Percentiles rank a stretch among this genome's conserved stretches.
Conservation (phyloP, 75 land plant species). For the Pinus albicaulis region DNA sequence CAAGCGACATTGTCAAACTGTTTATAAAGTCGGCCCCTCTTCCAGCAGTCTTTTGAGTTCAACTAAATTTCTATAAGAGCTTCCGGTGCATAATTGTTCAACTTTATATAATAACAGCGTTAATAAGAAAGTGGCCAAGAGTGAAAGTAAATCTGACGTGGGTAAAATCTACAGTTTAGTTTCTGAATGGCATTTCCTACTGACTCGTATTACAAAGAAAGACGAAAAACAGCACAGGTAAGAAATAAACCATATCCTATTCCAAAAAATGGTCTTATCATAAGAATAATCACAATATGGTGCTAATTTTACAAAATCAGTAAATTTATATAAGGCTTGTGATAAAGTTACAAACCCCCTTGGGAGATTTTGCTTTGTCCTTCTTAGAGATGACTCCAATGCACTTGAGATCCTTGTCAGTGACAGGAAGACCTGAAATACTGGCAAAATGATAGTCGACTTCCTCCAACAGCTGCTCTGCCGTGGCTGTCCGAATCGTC, state of each 20-base stretch:
- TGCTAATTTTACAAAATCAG: neutral
- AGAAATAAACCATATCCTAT: neutral
- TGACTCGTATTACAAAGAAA: neutral
- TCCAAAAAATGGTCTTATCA: neutral
- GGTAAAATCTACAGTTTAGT: too few relatives aligned
- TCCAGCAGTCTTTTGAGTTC: neutral
- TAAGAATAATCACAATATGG: neutral
- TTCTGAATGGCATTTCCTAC: neutral
- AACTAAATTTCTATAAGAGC: too few relatives aligned
- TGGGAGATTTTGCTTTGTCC: slow-evolving; percentile 45
- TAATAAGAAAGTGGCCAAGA: too few relatives aligned
- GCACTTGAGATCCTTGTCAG: slow-evolving; percentile 46
- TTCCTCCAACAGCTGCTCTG: slow-evolving; percentile 55
- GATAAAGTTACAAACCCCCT: slow-evolving; percentile 33
- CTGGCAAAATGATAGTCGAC: slow-evolving; percentile 36
- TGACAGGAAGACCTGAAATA: slow-evolving; percentile 68
- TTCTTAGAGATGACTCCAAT: slow-evolving; percentile 73
- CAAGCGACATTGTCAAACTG: neutral
- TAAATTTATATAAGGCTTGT: neutral
- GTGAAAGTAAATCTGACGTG: too few relatives aligned
- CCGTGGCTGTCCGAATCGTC: slow-evolving; percentile 35
- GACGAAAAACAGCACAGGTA: neutral
- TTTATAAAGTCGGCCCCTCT: neutral
- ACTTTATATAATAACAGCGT: too few relatives aligned
- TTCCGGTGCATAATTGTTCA: too few relatives aligned